Base-by-base conservation (phyloP, 306 rosid species). In the Gillenia trifoliata region DNA sequence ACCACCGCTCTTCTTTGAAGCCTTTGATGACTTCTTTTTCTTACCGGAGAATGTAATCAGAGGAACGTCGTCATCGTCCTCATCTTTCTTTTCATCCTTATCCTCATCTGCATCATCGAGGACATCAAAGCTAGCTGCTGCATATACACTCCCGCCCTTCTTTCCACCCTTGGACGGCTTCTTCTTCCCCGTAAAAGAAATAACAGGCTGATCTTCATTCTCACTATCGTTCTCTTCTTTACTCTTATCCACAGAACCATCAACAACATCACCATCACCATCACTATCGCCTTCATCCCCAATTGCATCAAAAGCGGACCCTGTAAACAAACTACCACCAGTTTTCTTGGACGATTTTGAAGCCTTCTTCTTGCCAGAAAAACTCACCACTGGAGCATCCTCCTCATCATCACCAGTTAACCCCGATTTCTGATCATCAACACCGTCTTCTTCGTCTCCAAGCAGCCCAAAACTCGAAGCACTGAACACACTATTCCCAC, bases 21-120 rank as follows among this genome's bases (percentile, higher is more conserved):
- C 74, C 82, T 85, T 92, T 1, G 95, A 83, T 28, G 97, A 91
- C 84, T 91, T 93, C 87, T 92, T 93, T 72, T 94, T 94, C 92
- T 91, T 91, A 33, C 97, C 99, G 0, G 91, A 81, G 83, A 92
- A 92, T 19, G 82, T 83, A 75, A 91, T 87, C 0, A 83, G 75
- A 29, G 84, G 76, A 71, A 80, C 69, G 60, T 88, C 69, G 60
- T 88, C 96, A 1, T 86, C 93, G 26, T 88, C 93, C 54, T 73
- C 97, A 7, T 81, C 89, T 6, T 72, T 88, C 15, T 72, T 78
- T 49, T 69, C 89, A 40, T 84, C 81, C 84, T 77, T 72, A 26
- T 49, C 77, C 71, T 83, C 89, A 28, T 80, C 89, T 29, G 11
- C 92, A 33, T 86, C 81, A 74, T 75, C 88, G 31, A 83, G 80